Evolutionary conservation across 2,329 filamentous ascomycete species (phyloP), one percentile per base, ranked within the genome.

Genomic region (Thelonectria rubi): DNA sequence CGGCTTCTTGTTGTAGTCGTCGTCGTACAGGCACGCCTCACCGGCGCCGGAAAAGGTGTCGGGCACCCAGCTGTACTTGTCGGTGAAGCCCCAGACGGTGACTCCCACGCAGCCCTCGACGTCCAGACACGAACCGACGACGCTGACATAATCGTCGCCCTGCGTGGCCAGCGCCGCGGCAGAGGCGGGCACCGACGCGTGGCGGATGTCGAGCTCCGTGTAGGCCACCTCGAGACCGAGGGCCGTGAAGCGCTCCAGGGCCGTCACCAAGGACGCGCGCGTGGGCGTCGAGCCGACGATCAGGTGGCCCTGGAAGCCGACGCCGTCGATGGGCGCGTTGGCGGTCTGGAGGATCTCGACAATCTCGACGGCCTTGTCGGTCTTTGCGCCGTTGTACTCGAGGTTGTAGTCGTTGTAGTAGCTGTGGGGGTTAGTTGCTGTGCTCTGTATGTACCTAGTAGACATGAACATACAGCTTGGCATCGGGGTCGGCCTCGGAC

Each of bases 221-320:
- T 86, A 81, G 5, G 85, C 85, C 5, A 88, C 83, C 61, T 89
- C 86, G 5, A 86, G 74, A 5, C 80, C 81, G 2, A 85, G 79
- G 1, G 77, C 75, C 2, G 80, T 79, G 76, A 86, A 89, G 43
- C 80, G 76, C 49, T 77, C 69, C 55, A 88, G 82, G 14, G 81
- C 79, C 0, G 78, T 76, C 32, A 77, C 76, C 46, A 84, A 78
- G 12, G 76, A 74, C 37, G 76, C 74, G 64, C 81, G 79, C 43
- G 72, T 74, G 0, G 86, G 82, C 1, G 83, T 80, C n/a, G 72
- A 68, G 67, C 85, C 84, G 8, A 84, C 83, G 58, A 85, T 83
- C 53, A 89, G 82, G 73, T 90, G 88, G 7, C 78, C 81, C 71
- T 90, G 86, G 67, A 89, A 78, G 14, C 88, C 87, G 5, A 90